A percentile compares a stretch with the other conserved stretches of the same genome.
phyloP scores from a whole-genome alignment of 768 basidiomycete species.

The Mycena vulgaris region DNA sequence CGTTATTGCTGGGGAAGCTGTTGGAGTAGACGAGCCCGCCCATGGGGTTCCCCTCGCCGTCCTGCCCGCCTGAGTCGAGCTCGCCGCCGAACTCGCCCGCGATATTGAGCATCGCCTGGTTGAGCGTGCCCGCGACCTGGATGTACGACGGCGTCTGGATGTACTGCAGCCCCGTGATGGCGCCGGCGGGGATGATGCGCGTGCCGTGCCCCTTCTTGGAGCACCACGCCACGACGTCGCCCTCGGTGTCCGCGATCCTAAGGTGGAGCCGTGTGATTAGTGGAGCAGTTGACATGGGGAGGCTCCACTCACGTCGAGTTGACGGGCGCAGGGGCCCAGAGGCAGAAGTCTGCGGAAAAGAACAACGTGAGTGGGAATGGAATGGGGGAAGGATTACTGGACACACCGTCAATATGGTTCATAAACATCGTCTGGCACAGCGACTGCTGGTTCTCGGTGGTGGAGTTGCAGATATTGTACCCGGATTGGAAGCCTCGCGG shows the following conservation, averaged over 20 bases:
- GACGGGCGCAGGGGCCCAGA: slow-evolving; percentile 59
- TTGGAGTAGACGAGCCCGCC: slow-evolving; percentile 69
- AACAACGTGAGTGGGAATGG: slow-evolving; percentile 63
- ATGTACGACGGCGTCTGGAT: slow-evolving; percentile 68
- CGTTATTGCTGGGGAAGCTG: slow-evolving; percentile 53
- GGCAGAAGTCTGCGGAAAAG: slow-evolving; percentile 77
- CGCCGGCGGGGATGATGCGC: slow-evolving; percentile 72
- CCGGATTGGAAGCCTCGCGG: slow-evolving; percentile 71
- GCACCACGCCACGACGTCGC: no score
- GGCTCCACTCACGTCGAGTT: slow-evolving; percentile 52
- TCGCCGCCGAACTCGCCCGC: slow-evolving; percentile 61
- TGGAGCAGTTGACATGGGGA: not conserved
- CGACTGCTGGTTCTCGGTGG: slow-evolving; percentile 68
- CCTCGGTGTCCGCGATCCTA: slow-evolving; percentile 71
- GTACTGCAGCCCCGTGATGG: slow-evolving; percentile 70
- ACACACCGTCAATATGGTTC: slow-evolving; percentile 66
- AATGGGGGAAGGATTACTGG: not conserved
- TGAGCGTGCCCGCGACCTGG: slow-evolving; percentile 69
- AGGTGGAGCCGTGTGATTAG: not conserved
- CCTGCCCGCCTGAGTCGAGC: slow-evolving; percentile 71
- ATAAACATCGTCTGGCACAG: slow-evolving; percentile 71
- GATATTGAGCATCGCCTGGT: slow-evolving; percentile 57
- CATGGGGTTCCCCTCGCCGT: slow-evolving; percentile 71
- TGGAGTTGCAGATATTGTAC: no score
- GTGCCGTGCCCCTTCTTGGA: no score